phyloP scores from a whole-genome alignment of 2,329 filamentous ascomycete species.

The Hypoxylon rubiginosum region DNA sequence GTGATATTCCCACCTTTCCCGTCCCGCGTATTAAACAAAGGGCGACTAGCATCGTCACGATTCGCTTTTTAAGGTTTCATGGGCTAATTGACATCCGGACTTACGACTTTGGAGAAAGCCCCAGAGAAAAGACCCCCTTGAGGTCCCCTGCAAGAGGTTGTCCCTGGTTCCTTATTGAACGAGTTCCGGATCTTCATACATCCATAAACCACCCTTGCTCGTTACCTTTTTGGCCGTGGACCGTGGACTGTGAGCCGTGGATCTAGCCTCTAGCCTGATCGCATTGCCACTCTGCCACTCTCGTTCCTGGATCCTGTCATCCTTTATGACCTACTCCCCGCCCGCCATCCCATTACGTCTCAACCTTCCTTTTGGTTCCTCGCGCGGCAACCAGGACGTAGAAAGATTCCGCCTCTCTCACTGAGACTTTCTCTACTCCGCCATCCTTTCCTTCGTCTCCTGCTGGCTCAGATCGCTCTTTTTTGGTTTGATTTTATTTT shows the following conservation, averaged over 20 bases:
- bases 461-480: constrained; percentile 73
- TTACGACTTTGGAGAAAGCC: constrained; percentile 12
- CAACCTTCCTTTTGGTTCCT: constrained; percentile 52
- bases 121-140: constrained; percentile 26
- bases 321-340: constrained; percentile 58
- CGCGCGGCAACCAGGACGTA: constrained; percentile 60
- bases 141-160: constrained; percentile 37
- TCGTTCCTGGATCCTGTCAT: constrained; percentile 34
- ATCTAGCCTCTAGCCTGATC: constrained; percentile 39
- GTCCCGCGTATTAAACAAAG: constrained; percentile 32
- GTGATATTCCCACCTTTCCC: constrained; percentile 33
- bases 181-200: constrained; percentile 46
- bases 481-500: constrained; percentile 55
- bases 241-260: constrained; percentile 32
- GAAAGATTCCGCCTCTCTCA: constrained; percentile 56
- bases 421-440: constrained; percentile 54
- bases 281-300: constrained; percentile 25
- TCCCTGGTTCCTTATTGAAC: constrained; percentile 26
- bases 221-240: constrained; percentile 16
- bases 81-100: constrained; percentile 56
- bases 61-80: constrained; percentile 55
- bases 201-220: constrained; percentile 44
- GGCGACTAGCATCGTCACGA: constrained; percentile 47
- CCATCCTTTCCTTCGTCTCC: constrained; percentile 60
- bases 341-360: constrained; percentile 49